A percentile compares a stretch with the other conserved stretches of the same genome.
phyloP scores from a whole-genome alignment of 495 filamentous ascomycete species.

The Aspergillus olivimuriae region DNA sequence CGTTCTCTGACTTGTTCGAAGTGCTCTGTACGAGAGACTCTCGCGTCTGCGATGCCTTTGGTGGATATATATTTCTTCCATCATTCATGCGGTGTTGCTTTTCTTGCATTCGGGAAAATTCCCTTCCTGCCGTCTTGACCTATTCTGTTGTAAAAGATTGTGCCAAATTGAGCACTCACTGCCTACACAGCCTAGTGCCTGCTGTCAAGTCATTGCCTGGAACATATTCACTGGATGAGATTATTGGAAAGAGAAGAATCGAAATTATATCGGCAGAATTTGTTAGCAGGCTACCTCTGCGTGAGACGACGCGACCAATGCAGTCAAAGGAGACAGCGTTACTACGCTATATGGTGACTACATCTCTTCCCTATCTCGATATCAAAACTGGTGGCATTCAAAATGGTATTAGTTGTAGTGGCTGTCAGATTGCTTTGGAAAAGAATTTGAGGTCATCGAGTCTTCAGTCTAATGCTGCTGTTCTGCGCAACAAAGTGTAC shows the following conservation, averaged over 20 bases:
- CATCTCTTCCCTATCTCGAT: conserved; percentile 9
- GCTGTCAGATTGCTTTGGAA: conserved; percentile 9
- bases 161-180: neutral
- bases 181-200: conserved; percentile 2
- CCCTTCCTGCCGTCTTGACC: conserved; percentile 2
- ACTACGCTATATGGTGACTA: conserved; percentile 12
- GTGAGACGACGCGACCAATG: neutral
- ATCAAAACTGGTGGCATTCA: conserved; percentile 4
- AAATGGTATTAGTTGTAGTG: conserved; percentile 9
- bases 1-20: conserved; percentile 8
- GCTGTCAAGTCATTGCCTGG: conserved; percentile 6
- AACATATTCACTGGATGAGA: conserved; percentile 10
- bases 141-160: conserved; percentile 1
- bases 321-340: conserved; percentile 1
- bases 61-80: conserved; percentile 13
- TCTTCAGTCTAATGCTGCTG: conserved; percentile 3
- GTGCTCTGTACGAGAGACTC: conserved; percentile 10
- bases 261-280: conserved; percentile 1
- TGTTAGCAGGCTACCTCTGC: neutral
- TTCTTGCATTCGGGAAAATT: conserved; percentile 10
- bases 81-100: conserved; percentile 12
- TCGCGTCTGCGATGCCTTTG: conserved; percentile 11
- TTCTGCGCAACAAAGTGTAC: conserved; percentile 12
- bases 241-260: conserved; percentile 2
- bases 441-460: conserved; percentile 3